Evolutionary conservation across 352 stramenopile genomes (phyloP).

Genomic region (Globisporangium nagaii): DNA sequence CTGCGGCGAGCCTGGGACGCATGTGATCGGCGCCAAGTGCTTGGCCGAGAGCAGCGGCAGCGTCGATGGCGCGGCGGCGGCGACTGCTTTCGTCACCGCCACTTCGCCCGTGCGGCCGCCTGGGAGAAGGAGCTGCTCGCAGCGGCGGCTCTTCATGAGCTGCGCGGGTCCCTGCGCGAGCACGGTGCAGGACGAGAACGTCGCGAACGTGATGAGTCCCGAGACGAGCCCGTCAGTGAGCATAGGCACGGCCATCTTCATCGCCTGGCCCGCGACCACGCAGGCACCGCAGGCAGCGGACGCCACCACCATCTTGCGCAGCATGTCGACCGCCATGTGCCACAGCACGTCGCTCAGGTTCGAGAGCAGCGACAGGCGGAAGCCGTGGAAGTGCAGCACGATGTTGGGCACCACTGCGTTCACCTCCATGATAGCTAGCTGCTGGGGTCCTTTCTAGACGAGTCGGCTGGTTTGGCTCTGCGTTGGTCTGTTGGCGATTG

Average conservation of each 20-base stretch:
- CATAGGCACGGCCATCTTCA: conserved; percentile 19
- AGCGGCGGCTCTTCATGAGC: conserved; percentile 7
- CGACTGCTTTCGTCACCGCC: conserved; percentile 2
- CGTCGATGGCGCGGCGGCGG: conserved; percentile 9
- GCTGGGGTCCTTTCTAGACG: conserved; percentile 11
- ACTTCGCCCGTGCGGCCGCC: background rate
- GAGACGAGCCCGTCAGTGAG: conserved; percentile 27
- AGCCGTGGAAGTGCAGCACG: conserved; percentile 60
- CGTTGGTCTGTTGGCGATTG: background rate
- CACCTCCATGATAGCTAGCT: conserved; percentile 12
- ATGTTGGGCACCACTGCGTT: conserved; percentile 33
- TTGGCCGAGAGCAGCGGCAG: conserved; percentile 21
- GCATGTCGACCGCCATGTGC: conserved; percentile 18
- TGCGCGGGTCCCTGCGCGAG: conserved; percentile 21
- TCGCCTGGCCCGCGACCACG: conserved; percentile 6
- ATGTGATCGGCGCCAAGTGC: conserved; percentile 13
- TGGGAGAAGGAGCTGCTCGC: background rate
- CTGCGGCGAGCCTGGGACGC: background rate
- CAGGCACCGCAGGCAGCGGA: conserved; percentile 11
- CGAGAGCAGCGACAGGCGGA: conserved; percentile 25
- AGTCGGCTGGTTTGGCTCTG: background rate
- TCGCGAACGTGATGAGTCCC: conserved; percentile 44
- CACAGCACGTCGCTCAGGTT: conserved; percentile 18
- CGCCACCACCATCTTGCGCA: conserved; percentile 14
- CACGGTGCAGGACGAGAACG: conserved; percentile 36